phyloP scores from a whole-genome alignment of 306 rosid species.

The Malus orientalis region DNA sequence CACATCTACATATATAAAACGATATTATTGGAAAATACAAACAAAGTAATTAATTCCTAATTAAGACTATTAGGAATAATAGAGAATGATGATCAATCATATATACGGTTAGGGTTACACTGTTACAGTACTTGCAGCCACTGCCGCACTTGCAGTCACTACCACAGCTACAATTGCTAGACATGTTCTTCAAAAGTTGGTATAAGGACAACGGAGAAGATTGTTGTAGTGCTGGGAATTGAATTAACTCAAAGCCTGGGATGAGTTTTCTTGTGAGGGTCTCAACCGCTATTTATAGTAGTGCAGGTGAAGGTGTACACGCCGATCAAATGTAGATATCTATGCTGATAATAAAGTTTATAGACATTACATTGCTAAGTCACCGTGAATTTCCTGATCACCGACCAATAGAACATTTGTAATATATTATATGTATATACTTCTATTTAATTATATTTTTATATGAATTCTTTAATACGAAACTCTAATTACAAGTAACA shows the following conservation, averaged over 20 bases:
- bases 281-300: constrained; percentile 12
- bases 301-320: not conserved
- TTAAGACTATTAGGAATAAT: not conserved
- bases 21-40: not conserved
- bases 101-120: not conserved
- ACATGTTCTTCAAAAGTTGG: not conserved
- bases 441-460: too few relatives aligned
- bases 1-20: not conserved
- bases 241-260: not conserved
- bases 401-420: too few relatives aligned
- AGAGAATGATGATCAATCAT: not conserved
- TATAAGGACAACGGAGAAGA: not conserved
- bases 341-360: not conserved
- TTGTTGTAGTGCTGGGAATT: not conserved
- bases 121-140: constrained; percentile 8
- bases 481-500: not conserved
- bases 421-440: too few relatives aligned
- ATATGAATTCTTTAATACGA: not conserved
- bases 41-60: not conserved
- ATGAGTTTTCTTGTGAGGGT: not conserved
- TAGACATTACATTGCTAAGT: not conserved
- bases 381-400: too few relatives aligned
- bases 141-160: constrained; percentile 20
- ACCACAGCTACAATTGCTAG: constrained; percentile 9
- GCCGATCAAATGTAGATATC: not conserved